A percentile compares a stretch with the other conserved stretches of the same genome.
Conservation (phyloP, 208 protist species). For the Trypanosoma mega region DNA sequence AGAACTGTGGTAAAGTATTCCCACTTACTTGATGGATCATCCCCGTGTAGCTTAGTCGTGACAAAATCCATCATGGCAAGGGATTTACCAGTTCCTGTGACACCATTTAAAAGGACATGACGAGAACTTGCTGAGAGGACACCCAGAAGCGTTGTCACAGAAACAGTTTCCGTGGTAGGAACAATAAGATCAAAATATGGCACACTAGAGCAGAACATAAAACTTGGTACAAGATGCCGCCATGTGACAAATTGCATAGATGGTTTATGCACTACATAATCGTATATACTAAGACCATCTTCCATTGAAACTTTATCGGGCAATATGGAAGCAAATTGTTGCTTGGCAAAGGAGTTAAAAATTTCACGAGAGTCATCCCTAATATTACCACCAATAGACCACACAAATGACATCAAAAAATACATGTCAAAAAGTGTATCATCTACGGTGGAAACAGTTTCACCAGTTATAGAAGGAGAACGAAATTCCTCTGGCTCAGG, state of each 20-base stretch:
- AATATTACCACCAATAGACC: constrained; percentile 95
- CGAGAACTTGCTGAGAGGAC: constrained; percentile 70
- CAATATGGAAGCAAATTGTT: constrained; percentile 64
- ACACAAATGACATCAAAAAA: constrained; percentile 96
- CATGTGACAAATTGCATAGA: constrained; percentile 90
- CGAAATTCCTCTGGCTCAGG: constrained; percentile 66
- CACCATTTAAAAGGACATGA: constrained; percentile 91
- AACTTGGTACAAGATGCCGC: constrained; percentile 90
- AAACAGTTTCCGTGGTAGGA: constrained; percentile 92
- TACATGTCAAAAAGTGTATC: constrained; percentile 88
- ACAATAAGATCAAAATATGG: constrained; percentile 96
- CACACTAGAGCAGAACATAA: constrained; percentile 75
- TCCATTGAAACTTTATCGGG: constrained; percentile 46
- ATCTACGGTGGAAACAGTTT: constrained; percentile 48
- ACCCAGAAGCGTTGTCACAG: constrained; percentile 78
- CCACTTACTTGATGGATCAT: constrained; percentile 79
- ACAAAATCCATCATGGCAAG: constrained; percentile 76
- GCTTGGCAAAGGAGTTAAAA: constrained; percentile 87
- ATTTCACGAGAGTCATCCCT: constrained; percentile 76
- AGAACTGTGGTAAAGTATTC: constrained; percentile 91
- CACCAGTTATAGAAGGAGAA: constrained; percentile 52
- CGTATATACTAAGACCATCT: constrained; percentile 82
- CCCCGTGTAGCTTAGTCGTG: constrained; percentile 49
- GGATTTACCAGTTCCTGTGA: constrained; percentile 96
- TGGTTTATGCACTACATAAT: constrained; percentile 91